phyloP scores from a whole-genome alignment of 2,329 filamentous ascomycete species.

The Teratosphaeriaceae sp. region DNA sequence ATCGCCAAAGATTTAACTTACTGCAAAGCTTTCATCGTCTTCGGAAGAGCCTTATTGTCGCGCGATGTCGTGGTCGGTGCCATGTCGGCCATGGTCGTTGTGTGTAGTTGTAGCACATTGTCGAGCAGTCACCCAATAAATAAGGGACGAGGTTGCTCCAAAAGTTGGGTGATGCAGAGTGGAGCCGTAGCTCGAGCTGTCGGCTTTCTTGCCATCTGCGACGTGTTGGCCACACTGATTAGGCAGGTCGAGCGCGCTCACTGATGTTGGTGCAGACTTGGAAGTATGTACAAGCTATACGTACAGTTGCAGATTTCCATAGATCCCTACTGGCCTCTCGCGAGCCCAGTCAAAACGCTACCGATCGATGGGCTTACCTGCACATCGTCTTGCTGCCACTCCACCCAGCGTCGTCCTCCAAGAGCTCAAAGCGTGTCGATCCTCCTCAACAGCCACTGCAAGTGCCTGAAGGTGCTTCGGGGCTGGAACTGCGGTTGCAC shows the following conservation, averaged over 20 bases:
- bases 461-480: constrained; percentile 7
- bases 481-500: constrained; percentile 11
- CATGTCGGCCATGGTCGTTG: not conserved
- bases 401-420: too few species aligned
- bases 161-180: not conserved
- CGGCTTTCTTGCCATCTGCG: not conserved
- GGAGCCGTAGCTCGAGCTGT: constrained; percentile 1
- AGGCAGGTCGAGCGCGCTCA: constrained; percentile 1
- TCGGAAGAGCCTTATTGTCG: not conserved
- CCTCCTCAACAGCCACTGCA: constrained; percentile 12
- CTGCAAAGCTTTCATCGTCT: constrained; percentile 8
- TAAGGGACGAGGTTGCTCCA: not conserved
- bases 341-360: too few species aligned
- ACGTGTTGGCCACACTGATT: not conserved
- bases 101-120: not conserved
- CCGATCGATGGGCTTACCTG: too few species aligned
- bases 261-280: too few species aligned
- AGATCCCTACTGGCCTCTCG: too few species aligned
- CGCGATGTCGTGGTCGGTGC: not conserved
- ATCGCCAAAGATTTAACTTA: not conserved
- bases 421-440: constrained; percentile 7
- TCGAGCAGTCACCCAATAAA: not conserved
- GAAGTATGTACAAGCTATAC: too few species aligned
- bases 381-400: too few species aligned
- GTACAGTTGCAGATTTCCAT: too few species aligned